phyloP scores from a whole-genome alignment of 441 rosid species.

The Omphalea diandra region DNA sequence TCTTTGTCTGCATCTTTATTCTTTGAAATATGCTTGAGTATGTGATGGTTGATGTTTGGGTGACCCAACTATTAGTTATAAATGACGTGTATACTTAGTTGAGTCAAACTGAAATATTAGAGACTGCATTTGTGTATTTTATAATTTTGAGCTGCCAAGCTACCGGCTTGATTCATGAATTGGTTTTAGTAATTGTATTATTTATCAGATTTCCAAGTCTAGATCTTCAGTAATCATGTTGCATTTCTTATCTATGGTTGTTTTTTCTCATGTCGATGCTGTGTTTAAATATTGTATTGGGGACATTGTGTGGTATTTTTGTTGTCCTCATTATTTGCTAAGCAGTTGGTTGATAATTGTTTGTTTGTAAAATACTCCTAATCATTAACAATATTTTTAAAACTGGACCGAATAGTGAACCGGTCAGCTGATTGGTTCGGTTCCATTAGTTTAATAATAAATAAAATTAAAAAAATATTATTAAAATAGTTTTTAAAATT shows the following conservation, averaged over 20 bases:
- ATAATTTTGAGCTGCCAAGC: not conserved
- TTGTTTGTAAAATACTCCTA: not conserved
- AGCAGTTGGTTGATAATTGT: not conserved
- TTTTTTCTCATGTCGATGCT: not conserved
- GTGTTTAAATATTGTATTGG: not conserved
- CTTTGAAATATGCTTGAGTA: not conserved
- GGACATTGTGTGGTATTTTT: not conserved
- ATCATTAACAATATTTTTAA: too few species aligned
- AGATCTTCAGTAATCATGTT: too few species aligned
- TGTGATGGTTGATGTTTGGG: constrained; percentile 3
- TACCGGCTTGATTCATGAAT: not conserved
- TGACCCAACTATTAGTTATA: not conserved
- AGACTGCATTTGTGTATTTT: constrained; percentile 5
- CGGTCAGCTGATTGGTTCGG: too few species aligned
- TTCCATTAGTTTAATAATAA: too few species aligned
- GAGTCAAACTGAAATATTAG: not conserved
- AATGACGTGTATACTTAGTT: not conserved
- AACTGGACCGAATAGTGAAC: too few species aligned
- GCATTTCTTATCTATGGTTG: too few species aligned
- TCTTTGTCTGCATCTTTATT: too few species aligned
- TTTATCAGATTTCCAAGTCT: not conserved
- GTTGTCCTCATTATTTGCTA: not conserved
- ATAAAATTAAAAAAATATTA: too few species aligned
- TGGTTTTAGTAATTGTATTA: not conserved
- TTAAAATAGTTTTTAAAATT: too few species aligned